These are phyloP conservation scores for Raffaelea deltoideospora DNA, from an alignment of 2,329 filamentous ascomycete genomes.

Conservation along the genomic window DNA sequence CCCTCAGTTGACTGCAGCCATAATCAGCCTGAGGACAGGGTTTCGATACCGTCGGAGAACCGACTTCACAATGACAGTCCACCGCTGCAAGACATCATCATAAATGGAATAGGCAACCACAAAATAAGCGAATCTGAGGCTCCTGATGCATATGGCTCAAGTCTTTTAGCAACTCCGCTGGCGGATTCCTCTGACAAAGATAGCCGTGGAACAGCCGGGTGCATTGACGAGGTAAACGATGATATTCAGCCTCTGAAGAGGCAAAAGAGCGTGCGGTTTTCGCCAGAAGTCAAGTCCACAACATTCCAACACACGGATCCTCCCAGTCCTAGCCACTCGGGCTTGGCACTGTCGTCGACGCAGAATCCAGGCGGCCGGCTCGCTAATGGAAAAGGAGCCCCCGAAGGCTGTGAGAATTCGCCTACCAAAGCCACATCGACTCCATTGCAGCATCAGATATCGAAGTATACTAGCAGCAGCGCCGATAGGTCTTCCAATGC, in stretches of 20 bases:
- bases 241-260: constrained; percentile 18
- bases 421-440: too few relatives aligned
- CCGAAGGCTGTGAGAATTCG: neutral
- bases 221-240: neutral
- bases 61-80: neutral
- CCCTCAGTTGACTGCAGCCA: too few relatives aligned
- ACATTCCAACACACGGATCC: constrained; percentile 40
- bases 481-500: too few relatives aligned
- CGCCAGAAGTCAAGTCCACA: constrained; percentile 48
- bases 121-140: too few relatives aligned
- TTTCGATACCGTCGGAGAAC: neutral
- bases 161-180: too few relatives aligned
- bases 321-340: constrained; percentile 24
- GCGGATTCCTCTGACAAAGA: too few relatives aligned
- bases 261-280: constrained; percentile 56
- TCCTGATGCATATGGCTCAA: too few relatives aligned
- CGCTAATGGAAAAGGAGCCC: neutral
- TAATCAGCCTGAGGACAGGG: too few relatives aligned
- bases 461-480: too few relatives aligned
- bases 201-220: too few relatives aligned
- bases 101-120: neutral
- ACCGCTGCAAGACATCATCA: neutral
- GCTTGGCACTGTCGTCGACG: neutral
- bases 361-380: neutral
- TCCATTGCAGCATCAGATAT: too few relatives aligned